Evolutionary conservation across 2,329 filamentous ascomycete species (phyloP).

Genomic region (Penicillium carneum): DNA sequence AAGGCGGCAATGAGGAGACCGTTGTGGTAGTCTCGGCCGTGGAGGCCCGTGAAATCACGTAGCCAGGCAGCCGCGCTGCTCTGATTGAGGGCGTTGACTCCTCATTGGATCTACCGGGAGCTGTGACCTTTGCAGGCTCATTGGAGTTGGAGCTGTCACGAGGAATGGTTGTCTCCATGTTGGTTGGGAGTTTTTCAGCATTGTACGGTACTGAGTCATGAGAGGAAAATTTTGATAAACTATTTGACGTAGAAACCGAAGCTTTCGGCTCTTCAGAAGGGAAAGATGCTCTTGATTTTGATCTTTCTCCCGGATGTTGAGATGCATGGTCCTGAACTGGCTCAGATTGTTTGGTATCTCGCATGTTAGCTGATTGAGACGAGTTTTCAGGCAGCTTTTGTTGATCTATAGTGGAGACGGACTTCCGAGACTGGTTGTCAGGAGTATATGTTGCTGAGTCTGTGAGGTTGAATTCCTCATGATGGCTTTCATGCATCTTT

Average conservation of each 20-base stretch:
- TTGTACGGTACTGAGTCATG: slow-evolving; percentile 38
- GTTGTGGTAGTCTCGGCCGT: slow-evolving; percentile 54
- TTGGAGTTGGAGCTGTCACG: slow-evolving; percentile 40
- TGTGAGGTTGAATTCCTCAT: slow-evolving; percentile 40
- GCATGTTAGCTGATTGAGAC: slow-evolving; percentile 32
- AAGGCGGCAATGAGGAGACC: slow-evolving; percentile 50
- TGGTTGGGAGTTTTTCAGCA: slow-evolving; percentile 42
- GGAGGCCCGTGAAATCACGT: slow-evolving; percentile 51
- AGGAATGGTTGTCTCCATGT: slow-evolving; percentile 38
- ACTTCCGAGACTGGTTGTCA: slow-evolving; percentile 37
- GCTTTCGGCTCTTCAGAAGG: slow-evolving; percentile 38
- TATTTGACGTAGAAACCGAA: slow-evolving; percentile 41
- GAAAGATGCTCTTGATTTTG: slow-evolving; percentile 43
- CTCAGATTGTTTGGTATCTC: slow-evolving; percentile 40
- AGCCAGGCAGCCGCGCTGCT: slow-evolving; percentile 56
- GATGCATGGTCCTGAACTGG: slow-evolving; percentile 30
- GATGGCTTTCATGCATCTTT: slow-evolving; percentile 39
- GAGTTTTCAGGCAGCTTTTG: slow-evolving; percentile 41
- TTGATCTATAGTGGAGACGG: slow-evolving; percentile 34
- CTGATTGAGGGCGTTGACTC: slow-evolving; percentile 51
- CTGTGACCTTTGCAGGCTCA: slow-evolving; percentile 39
- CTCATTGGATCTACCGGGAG: slow-evolving; percentile 38
- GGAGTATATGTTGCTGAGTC: slow-evolving; percentile 30
- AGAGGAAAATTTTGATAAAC: slow-evolving; percentile 39
- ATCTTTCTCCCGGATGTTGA: slow-evolving; percentile 43